A percentile compares a stretch with the other conserved stretches of the same genome.
phyloP scores from a whole-genome alignment of 2,329 filamentous ascomycete genomes.

The Ilyonectria sp. region DNA sequence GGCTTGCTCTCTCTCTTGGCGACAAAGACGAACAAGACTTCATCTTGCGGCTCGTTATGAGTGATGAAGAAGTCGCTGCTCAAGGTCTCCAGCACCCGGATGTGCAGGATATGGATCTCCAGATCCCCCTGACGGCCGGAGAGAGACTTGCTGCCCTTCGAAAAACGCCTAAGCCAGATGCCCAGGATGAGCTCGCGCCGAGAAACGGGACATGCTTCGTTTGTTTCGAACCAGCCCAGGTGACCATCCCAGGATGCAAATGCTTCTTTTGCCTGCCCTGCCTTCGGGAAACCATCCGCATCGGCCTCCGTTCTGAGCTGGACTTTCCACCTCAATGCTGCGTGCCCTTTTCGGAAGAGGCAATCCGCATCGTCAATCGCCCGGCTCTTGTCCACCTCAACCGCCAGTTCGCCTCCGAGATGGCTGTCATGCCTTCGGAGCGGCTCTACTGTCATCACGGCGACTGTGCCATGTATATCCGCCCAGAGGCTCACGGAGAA shows the following conservation, averaged over 20 bases:
- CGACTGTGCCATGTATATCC: constrained; percentile 43
- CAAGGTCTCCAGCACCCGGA: constrained; percentile 33
- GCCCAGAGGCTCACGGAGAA: constrained; percentile 2
- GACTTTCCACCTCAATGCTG: constrained; percentile 47
- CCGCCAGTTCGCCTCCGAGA: constrained; percentile 39
- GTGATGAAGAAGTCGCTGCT: constrained; percentile 41
- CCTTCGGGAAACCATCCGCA: constrained; percentile 36
- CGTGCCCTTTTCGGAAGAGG: constrained; percentile 31
- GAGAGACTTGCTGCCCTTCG: constrained; percentile 32
- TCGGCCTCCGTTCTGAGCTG: constrained; percentile 36
- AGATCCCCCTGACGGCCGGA: constrained; percentile 30
- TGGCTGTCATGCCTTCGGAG: not conserved
- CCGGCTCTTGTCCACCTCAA: constrained; percentile 41
- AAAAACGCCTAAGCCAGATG: constrained; percentile 1
- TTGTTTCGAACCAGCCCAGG: constrained; percentile 29
- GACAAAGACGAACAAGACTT: constrained; percentile 36
- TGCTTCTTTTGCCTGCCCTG: constrained; percentile 43
- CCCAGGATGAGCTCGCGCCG: not conserved
- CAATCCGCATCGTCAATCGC: constrained; percentile 22
- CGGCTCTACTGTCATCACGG: constrained; percentile 44
- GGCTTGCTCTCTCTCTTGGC: constrained; percentile 41
- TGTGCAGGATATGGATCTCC: constrained; percentile 30
- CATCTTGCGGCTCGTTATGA: constrained; percentile 40
- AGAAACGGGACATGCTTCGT: constrained; percentile 35
- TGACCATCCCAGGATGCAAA: constrained; percentile 28